These are phyloP conservation scores for Borealophlyctis nickersoniae DNA, from an alignment of 192 early-diverging fungal species.

Conservation along the genomic window DNA sequence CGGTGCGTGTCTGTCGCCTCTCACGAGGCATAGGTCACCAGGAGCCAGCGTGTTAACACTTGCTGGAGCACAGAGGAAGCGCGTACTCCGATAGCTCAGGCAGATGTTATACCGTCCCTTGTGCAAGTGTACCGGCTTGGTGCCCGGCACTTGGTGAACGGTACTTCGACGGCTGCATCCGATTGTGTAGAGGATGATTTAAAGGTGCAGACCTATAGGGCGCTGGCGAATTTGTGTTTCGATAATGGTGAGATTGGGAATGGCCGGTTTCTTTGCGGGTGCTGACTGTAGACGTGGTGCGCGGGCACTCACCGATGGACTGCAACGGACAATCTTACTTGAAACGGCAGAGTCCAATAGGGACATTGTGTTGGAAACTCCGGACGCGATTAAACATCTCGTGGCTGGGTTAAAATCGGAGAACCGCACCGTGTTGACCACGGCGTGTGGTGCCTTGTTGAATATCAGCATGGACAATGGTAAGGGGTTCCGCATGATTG, in stretches of 20 bases:
- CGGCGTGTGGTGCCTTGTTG: constrained; percentile 37
- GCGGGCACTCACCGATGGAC: constrained; percentile 16
- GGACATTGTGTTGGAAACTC: constrained; percentile 31
- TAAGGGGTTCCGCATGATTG: not conserved
- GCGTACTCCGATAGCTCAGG: constrained; percentile 12
- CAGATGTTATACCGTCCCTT: constrained; percentile 10
- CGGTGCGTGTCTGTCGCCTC: constrained; percentile 3
- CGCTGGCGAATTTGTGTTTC: constrained; percentile 50
- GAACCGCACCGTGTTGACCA: constrained; percentile 22
- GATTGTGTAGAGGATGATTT: constrained; percentile 23
- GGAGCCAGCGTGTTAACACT: not conserved
- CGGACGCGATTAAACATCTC: constrained; percentile 17
- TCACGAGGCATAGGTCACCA: not conserved
- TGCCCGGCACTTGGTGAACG: not conserved
- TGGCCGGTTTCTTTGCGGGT: constrained; percentile 1
- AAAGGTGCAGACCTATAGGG: constrained; percentile 36
- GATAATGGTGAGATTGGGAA: constrained; percentile 33
- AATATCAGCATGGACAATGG: constrained; percentile 58
- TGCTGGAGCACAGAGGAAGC: constrained; percentile 12
- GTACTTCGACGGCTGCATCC: not conserved
- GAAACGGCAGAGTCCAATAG: constrained; percentile 42
- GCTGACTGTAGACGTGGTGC: too few relatives aligned
- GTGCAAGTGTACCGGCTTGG: not conserved
- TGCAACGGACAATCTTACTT: constrained; percentile 4
- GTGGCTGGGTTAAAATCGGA: constrained; percentile 24